phyloP scores from a whole-genome alignment of 768 basidiomycete species.

The Leccinum incarnatum region DNA sequence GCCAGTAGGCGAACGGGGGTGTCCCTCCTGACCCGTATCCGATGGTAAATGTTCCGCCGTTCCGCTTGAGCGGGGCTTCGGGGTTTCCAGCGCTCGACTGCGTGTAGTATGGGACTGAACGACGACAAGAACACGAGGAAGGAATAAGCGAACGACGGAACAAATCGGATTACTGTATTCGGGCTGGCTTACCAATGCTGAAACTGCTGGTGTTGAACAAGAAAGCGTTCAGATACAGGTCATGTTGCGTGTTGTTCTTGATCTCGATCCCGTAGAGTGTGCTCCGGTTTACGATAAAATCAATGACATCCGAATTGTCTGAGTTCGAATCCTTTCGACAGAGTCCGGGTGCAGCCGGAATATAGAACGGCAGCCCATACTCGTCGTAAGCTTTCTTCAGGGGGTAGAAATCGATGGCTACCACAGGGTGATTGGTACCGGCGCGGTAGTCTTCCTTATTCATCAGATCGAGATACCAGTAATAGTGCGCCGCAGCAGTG shows the following conservation, averaged over 20 bases:
- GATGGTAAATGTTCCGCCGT: background rate
- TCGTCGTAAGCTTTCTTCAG: background rate
- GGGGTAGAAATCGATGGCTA: background rate
- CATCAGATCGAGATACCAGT: background rate
- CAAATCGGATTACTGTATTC: background rate
- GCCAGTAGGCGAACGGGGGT: conserved; percentile 4
- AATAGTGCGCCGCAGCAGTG: background rate
- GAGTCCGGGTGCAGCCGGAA: background rate
- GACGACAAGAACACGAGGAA: background rate
- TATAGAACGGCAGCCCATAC: background rate
- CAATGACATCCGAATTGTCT: background rate
- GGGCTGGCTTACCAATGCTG: background rate
- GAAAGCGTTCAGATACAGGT: background rate
- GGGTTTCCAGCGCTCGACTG: background rate
- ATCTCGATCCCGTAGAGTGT: conserved; percentile 2
- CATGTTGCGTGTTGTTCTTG: conserved; percentile 6
- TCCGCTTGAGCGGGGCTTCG: background rate
- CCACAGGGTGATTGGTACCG: background rate
- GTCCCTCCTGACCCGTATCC: background rate
- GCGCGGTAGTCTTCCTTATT: background rate
- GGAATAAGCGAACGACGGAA: background rate
- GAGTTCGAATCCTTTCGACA: background rate
- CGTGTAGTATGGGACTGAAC: background rate
- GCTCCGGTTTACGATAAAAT: background rate
- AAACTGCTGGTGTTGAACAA: background rate